Conservation (phyloP, 345 rosid species). For the Nasturtium officinale region DNA sequence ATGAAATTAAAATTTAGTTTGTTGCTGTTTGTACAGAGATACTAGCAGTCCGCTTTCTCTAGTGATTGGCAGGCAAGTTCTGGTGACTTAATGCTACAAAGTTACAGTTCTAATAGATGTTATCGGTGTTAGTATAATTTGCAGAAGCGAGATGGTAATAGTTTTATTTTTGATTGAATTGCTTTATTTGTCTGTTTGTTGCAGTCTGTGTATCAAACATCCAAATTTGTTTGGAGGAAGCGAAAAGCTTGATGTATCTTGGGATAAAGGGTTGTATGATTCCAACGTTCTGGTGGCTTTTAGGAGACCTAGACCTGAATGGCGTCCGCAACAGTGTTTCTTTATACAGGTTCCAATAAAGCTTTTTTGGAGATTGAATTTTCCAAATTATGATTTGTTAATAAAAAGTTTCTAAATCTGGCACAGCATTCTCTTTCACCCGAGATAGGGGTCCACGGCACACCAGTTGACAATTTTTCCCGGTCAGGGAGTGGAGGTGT, state of each 20-base stretch:
- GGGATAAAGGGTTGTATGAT: conserved; percentile 92
- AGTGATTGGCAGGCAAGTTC: conserved; percentile 80
- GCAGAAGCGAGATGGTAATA: neutral
- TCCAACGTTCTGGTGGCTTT: conserved; percentile 82
- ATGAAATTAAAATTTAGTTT: neutral
- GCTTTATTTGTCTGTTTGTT: conserved; percentile 38
- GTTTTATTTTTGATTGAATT: neutral
- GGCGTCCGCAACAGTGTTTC: conserved; percentile 91
- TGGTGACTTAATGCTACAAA: neutral
- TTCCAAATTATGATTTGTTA: neutral
- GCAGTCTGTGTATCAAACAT: conserved; percentile 88
- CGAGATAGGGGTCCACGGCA: conserved; percentile 89
- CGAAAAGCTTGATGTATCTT: conserved; percentile 92
- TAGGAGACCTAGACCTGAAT: conserved; percentile 89
- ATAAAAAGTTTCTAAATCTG: conserved; percentile 23
- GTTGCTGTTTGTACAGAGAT: conserved; percentile 49
- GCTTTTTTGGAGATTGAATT: neutral
- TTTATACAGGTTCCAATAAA: conserved; percentile 59
- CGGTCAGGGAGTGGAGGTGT: conserved; percentile 88
- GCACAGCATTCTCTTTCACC: conserved; percentile 89
- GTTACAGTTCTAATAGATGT: neutral
- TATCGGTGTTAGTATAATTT: neutral
- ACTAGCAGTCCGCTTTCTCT: conserved; percentile 78
- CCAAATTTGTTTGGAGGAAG: conserved; percentile 98
- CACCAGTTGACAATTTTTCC: conserved; percentile 77